Evolutionary conservation across 345 rosid genomes (phyloP).

Genomic region (Eucalyptus shirleyi): DNA sequence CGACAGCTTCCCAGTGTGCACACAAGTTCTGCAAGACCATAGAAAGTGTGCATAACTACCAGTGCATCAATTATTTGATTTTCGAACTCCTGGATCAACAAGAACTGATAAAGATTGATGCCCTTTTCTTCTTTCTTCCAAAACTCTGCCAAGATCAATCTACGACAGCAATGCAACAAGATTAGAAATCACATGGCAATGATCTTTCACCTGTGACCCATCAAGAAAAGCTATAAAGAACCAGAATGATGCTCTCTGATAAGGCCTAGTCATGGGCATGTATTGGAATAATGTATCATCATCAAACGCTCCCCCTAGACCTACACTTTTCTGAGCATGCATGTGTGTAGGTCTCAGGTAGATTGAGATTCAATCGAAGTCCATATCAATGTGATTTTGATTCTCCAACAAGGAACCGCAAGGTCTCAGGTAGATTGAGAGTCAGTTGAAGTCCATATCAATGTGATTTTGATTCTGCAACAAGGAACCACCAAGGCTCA

Average conservation of each 20-base stretch:
- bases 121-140: not conserved
- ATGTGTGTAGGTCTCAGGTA: not conserved
- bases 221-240: not conserved
- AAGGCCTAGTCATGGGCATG: not conserved
- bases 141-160: not conserved
- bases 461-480: not conserved
- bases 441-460: not conserved
- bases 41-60: not conserved
- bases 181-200: not conserved
- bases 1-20: not conserved
- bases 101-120: not conserved
- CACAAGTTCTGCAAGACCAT: not conserved
- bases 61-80: not conserved
- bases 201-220: not conserved
- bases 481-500: not conserved
- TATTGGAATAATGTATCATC: not conserved
- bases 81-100: not conserved
- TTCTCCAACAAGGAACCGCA: not conserved
- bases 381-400: not conserved
- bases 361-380: not conserved
- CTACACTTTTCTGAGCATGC: not conserved
- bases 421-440: not conserved
- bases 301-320: not conserved
- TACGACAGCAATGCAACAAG: not conserved
- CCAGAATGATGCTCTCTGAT: not conserved